Base-by-base conservation (phyloP, 495 filamentous ascomycete genomes). In the Penicillium malachiteum region DNA sequence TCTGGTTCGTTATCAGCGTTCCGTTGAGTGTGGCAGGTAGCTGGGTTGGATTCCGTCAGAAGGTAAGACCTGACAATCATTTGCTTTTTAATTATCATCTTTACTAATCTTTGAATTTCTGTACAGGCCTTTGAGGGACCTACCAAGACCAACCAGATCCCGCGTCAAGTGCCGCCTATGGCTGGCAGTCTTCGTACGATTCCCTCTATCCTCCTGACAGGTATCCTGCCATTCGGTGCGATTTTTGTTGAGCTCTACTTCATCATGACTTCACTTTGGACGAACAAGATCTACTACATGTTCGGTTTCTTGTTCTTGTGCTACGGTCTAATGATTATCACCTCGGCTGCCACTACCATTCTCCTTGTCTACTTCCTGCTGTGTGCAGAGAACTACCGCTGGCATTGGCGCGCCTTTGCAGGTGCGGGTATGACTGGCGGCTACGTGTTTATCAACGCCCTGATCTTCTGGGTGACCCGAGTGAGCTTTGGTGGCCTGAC, bases 241-340 rank as follows among this genome's bases (percentile, higher is more conserved):
- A 97, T 98, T 72, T 96, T 96, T 57, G 91, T 97, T 39, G 95
- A 98, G 72, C 85, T 98, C 12, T 96, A 94, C 81, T 96, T 96
- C 72, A 96, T 98, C 75, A 94, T 97, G 89, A 92, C 85, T 73
- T 92, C 87, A 9, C 90, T 98, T 65, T 98, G 94, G 94, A 92
- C 91, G 71, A 89, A 85, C 78, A 93, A 93, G 77, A 90, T 98
- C 53, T 98, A 98, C 78, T 98, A 98, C 78, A 98, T 98, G 94
- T 98, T 98, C 62, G 94, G 94, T 31, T 98, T 98, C 80, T 80
- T 98, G 38, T 98, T 98, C 79, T 76, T 98, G 49, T 96, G 91
- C 81, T 98, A 95, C 72, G 93, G 89, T 13, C 83, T 98, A 59
- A 97, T 97, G 91, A 91, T 97, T 65, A 88, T 96, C 66, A 97